Evolutionary conservation across 768 basidiomycete genomes (phyloP).

Genomic region (Neoboletus brunneissimus): DNA sequence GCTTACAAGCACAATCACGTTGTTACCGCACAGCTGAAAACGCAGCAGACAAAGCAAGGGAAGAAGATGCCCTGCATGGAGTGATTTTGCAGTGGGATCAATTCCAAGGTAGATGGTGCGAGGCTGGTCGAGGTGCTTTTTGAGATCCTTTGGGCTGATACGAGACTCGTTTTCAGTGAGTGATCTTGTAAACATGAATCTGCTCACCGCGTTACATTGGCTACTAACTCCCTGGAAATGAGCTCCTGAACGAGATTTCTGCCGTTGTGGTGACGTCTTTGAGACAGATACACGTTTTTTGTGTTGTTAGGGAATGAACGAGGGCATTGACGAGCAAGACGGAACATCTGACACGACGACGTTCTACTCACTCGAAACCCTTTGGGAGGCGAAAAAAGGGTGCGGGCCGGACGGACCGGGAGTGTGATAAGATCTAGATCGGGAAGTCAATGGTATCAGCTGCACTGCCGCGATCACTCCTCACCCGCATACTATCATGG

Average conservation of each 20-base stretch:
- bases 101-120: constrained; percentile 82
- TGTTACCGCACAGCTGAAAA: constrained; percentile 84
- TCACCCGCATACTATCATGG: too few relatives aligned
- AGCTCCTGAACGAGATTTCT: constrained; percentile 35
- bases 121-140: constrained; percentile 31
- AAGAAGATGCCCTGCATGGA: constrained; percentile 93
- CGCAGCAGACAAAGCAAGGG: constrained; percentile 86
- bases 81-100: constrained; percentile 85
- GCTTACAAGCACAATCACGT: constrained; percentile 78
- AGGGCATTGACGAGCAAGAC: constrained; percentile 17
- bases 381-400: background rate
- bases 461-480: constrained; percentile 13
- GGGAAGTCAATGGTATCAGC: too few relatives aligned
- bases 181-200: background rate
- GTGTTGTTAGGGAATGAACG: constrained; percentile 1
- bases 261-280: constrained; percentile 18
- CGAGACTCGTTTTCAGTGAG: constrained; percentile 3
- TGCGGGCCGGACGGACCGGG: constrained; percentile 18
- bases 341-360: constrained; percentile 19
- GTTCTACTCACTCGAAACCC: background rate
- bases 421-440: too few relatives aligned
- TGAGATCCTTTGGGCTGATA: constrained; percentile 42
- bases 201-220: constrained; percentile 37
- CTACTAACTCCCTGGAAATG: constrained; percentile 31
- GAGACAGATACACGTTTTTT: background rate